Percentiles rank a stretch among this genome's conserved stretches.
phyloP scores from a whole-genome alignment of 495 filamentous ascomycete species.

The Daldinia concentrica region DNA sequence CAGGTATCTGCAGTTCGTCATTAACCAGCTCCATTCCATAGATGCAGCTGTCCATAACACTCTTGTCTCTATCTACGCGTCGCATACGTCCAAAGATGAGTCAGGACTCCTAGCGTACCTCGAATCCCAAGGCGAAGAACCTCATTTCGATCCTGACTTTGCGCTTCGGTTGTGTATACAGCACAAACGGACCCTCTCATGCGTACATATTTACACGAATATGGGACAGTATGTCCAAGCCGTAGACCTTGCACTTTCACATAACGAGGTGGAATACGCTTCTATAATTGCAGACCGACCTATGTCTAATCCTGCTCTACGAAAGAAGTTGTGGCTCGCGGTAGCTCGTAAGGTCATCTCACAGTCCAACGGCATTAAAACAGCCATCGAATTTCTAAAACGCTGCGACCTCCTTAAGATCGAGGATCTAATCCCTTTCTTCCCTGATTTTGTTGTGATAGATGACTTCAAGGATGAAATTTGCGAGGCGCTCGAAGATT shows the following conservation, averaged over 20 bases:
- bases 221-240: slow-evolving; percentile 94
- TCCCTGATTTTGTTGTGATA: slow-evolving; percentile 98
- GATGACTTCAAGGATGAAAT: slow-evolving; percentile 99
- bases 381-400: slow-evolving; percentile 91
- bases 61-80: slow-evolving; percentile 93
- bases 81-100: slow-evolving; percentile 82
- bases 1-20: slow-evolving; percentile 91
- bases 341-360: slow-evolving; percentile 92
- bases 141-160: slow-evolving; percentile 94
- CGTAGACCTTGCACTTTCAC: slow-evolving; percentile 88
- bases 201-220: slow-evolving; percentile 93
- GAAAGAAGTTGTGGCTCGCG: slow-evolving; percentile 94
- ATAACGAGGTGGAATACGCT: slow-evolving; percentile 89
- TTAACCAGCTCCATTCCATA: slow-evolving; percentile 82
- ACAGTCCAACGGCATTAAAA: slow-evolving; percentile 86
- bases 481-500: slow-evolving; percentile 90
- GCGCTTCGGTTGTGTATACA: slow-evolving; percentile 95
- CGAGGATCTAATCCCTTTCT: slow-evolving; percentile 97
- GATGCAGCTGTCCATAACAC: slow-evolving; percentile 98
- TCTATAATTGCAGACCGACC: slow-evolving; percentile 89
- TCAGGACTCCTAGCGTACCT: slow-evolving; percentile 86
- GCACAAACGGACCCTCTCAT: slow-evolving; percentile 88
- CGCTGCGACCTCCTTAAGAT: slow-evolving; percentile 92
- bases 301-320: slow-evolving; percentile 75
- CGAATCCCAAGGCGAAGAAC: slow-evolving; percentile 72